Percentiles rank a stretch among this genome's conserved stretches.
Evolutionary conservation across 441 rosid species (phyloP).

Genomic region (Gossypium aridum): DNA sequence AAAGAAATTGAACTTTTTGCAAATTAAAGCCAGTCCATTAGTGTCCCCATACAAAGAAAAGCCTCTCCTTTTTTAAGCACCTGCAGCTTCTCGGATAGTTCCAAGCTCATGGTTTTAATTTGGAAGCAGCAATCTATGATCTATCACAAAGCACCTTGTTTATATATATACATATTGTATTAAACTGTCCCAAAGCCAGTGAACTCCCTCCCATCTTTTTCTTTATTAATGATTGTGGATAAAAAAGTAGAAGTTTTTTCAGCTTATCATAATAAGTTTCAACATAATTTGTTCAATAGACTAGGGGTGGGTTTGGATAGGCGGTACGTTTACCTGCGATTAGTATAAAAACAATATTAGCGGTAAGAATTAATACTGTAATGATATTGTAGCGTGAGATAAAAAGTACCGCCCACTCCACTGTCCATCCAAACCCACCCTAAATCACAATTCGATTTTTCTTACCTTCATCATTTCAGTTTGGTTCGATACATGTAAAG

Average conservation of each 20-base stretch:
- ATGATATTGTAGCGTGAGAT: too few species aligned
- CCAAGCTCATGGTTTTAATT: constrained; percentile 23
- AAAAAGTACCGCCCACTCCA: too few species aligned
- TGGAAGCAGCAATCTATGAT: constrained; percentile 2
- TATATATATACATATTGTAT: background rate
- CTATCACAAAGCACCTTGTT: background rate
- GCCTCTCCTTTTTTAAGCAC: constrained; percentile 15
- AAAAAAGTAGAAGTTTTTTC: background rate
- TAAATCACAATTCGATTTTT: too few species aligned
- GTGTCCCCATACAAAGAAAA: background rate
- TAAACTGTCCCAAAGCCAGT: background rate
- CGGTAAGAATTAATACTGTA: too few species aligned
- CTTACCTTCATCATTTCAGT: too few species aligned
- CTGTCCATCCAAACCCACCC: too few species aligned
- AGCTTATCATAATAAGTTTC: background rate
- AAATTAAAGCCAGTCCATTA: background rate
- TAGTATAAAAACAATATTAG: too few species aligned
- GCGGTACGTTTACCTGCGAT: too few species aligned
- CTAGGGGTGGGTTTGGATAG: too few species aligned
- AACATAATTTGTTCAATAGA: too few species aligned
- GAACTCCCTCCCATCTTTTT: background rate
- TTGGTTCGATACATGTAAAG: too few species aligned
- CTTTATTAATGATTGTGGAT: background rate
- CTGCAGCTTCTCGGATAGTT: constrained; percentile 8
- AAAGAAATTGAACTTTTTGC: constrained; percentile 33